phyloP scores from a whole-genome alignment of 116 monocot genomes.

The Thalassia testudinum region DNA sequence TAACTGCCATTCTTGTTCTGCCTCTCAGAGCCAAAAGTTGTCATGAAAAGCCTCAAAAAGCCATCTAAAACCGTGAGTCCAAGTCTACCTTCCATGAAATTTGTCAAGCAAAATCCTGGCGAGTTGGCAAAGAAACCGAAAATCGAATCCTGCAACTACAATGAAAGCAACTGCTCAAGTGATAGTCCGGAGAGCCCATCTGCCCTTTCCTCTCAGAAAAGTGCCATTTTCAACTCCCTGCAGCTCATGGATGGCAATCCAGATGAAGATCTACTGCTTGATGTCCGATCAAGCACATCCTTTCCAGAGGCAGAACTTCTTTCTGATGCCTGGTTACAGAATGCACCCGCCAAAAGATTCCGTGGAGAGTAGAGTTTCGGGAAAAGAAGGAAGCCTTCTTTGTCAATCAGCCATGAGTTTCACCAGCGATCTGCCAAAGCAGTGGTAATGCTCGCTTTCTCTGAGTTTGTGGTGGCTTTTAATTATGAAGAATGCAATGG shows the following conservation, averaged over 20 bases:
- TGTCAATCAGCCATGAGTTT: conserved; percentile 5
- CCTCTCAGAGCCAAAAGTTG: conserved; percentile 23
- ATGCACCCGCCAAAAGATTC: conserved; percentile 13
- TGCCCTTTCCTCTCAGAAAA: conserved; percentile 20
- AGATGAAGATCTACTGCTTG: conserved; percentile 45
- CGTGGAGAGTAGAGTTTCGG: conserved; percentile 8
- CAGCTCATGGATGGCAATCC: conserved; percentile 29
- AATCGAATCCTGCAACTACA: conserved; percentile 12
- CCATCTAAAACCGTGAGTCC: conserved; percentile 6
- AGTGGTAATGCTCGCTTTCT: too few species aligned
- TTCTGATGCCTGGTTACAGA: conserved; percentile 26
- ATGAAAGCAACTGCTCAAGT: conserved; percentile 30
- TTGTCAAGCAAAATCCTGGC: conserved; percentile 1
- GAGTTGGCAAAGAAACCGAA: conserved; percentile 10
- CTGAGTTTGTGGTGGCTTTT: too few species aligned
- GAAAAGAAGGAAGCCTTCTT: conserved; percentile 1
- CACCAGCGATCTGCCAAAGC: neutral
- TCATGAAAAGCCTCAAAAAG: conserved; percentile 32
- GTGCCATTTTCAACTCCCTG: conserved; percentile 18
- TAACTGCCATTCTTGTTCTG: too few species aligned
- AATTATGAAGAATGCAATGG: too few species aligned
- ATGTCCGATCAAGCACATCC: conserved; percentile 32
- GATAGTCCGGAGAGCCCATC: conserved; percentile 32
- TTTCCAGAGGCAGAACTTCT: conserved; percentile 66
- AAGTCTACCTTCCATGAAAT: conserved; percentile 9